Evolutionary conservation across 164 flowering plant species (phyloP).

Genomic region (Protea cynaroides): DNA sequence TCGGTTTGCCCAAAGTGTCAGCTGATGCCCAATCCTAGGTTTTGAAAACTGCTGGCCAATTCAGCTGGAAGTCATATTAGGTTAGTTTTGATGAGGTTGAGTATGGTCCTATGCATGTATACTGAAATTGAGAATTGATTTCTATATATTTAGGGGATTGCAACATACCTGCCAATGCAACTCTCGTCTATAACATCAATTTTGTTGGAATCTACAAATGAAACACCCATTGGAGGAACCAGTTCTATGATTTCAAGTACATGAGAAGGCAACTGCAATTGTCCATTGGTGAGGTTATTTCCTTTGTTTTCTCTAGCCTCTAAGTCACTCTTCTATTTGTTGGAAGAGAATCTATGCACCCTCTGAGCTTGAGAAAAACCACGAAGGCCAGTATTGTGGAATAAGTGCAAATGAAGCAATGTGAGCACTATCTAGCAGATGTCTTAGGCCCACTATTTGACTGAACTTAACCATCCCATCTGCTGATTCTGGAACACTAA

Average conservation of each 20-base stretch:
- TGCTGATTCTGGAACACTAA: not conserved
- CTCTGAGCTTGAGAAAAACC: not conserved
- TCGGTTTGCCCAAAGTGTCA: no score
- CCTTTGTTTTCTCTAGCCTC: no score
- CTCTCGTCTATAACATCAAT: slow-evolving; percentile 74
- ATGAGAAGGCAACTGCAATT: not conserved
- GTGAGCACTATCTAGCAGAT: not conserved
- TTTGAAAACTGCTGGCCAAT: no score
- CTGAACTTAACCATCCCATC: not conserved
- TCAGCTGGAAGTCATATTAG: no score
- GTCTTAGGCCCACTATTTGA: not conserved
- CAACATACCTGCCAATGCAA: slow-evolving; percentile 90
- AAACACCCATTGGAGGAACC: slow-evolving; percentile 23
- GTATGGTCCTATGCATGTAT: not conserved
- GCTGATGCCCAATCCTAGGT: no score
- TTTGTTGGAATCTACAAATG: slow-evolving; percentile 74
- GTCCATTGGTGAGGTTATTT: slow-evolving; percentile 10
- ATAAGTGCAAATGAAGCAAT: not conserved
- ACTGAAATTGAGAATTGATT: not conserved
- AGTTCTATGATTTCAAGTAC: not conserved
- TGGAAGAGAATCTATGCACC: no score
- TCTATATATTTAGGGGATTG: slow-evolving; percentile 75
- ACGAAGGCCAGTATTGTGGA: not conserved
- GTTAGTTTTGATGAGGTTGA: no score
- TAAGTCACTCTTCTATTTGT: not conserved